Base-by-base conservation (phyloP, 2,329 filamentous ascomycete species). In the Cladobotryum mycophilum region DNA sequence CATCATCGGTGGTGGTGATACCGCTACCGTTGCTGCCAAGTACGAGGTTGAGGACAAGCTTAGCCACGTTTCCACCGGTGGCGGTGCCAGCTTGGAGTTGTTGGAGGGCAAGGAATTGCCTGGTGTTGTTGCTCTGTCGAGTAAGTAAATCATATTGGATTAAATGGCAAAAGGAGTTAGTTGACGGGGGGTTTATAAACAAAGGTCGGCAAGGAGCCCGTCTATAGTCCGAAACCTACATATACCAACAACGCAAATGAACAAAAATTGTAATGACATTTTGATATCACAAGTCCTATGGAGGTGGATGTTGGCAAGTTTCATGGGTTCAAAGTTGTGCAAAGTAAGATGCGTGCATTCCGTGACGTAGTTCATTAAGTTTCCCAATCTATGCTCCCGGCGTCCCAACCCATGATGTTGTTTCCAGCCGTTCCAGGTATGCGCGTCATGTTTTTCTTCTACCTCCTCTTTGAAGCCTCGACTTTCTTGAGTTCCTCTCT, bases 1-100 rank as follows among this genome's bases (percentile, higher is more conserved):
- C 70, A 97, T 99, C 75, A 96, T 99, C 58, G 93, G 93, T 56
- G 93, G 93, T 71, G 93, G 93, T 73, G 93, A 99, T 74, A 99
- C 93, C 47, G 93, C 93, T 46, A 99, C 93, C 54, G 93, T 97
- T 44, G 93, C 93, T 49, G 92, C 91, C 70, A 96, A 99, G 80
- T 99, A 96, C 71, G 85, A 85, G 49, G 92, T 89, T 56, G 93
- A 99, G 80, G 84, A 89, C 73, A 95, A 97, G 84, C 81, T 97
- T 67, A 96, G 90, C 78, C 93, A 99, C 76, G 93, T 99, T 57
- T 96, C 90, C 46, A 99, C 93, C 33, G 93, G 93, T 61, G 93
- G 93, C 66, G 93, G 93, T 75, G 93, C 93, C 60, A 92, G 86
- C 63, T 79, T 99, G 66, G 93, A 99, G 80, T 78, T 99, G 64